Evolutionary conservation across 176 grass and related monocot genomes (phyloP), one percentile per base, ranked within the genome.

Genomic region (Aechmea fasciata): DNA sequence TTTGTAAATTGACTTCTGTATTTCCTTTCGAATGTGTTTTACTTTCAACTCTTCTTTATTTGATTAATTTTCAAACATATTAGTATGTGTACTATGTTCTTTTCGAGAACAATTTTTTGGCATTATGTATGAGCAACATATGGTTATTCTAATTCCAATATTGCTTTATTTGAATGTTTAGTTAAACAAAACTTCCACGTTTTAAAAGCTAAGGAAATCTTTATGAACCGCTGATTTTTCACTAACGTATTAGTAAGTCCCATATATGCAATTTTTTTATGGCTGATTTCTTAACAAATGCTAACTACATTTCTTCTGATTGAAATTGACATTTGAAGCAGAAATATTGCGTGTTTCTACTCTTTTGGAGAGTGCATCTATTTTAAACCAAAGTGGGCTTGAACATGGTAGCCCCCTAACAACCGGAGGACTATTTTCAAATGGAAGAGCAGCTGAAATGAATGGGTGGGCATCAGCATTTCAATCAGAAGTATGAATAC

Each of bases 371-470:
- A 91, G 88, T 26, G 80, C 75, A 10, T 87, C 92, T 70, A 78
- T 84, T 91, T 88, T 96, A 82, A 85, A 86, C 75, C 87, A 86
- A 78, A 90, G 80, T 90, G 87, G 87, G 70, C 77, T 91, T 91
- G 92, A 96, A 96, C 91, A 96, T 96, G 91, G 88, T 96, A 96
- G 92, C 84, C 92, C 85, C 88, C 85, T 96, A 91, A 96, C 88
- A 76, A 86, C 72, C 53, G 88, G 92, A 96, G 88, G 92, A 78
- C 71, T 96, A 29, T 88, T 86, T 86, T 82, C 86, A 79, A 81
- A 89, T 76, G 83, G 83, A 79, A 81, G 83, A 82, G 81, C 76
- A 64, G 64, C 73, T 89, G 89, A 92, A 41, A 89, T 97, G 78
- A 92, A 79, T 83, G 83, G 83, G 75, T 97, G 89, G 93, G 73